Base-by-base conservation (phyloP, 2,329 filamentous ascomycete genomes). In the Epichloe coenophiala region DNA sequence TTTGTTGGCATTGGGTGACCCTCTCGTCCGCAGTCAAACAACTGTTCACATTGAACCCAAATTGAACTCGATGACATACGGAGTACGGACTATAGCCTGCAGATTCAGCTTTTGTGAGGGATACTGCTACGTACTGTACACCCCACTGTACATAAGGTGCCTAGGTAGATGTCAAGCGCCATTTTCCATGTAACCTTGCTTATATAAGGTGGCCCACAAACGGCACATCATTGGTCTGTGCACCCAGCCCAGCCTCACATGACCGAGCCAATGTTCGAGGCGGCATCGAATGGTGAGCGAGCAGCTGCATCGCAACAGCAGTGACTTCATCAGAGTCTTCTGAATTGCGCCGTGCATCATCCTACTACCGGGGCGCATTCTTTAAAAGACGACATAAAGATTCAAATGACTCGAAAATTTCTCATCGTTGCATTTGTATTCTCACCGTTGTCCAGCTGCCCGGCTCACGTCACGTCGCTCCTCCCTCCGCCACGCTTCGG, bases 181-280 rank as follows among this genome's bases (percentile, higher is more conserved):
- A 19, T 12, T 17, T 11, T 6, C 12, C 36, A 41, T 5, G 9
- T 13, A 31, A n/a, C 13, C 2, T 17, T 21, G 46, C 48, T 51
- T 51, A 51, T 42, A 21, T 51, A 51, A 51, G 35, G 15, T 36
- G 12, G 7, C 33, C 6, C 50, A 39, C 21, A 50, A 47, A 31
- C 31, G 39, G 39, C 27, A 41, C 19, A 38, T 51, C 52, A 51
- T 12, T 56, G 58, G 58, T 52, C 57, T 57, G 59, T 63, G 62
- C 63, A 50, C 17, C 17, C 17, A 45, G 38, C 17, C 17, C 17
- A 45, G 38, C 50, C 58, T 65, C 63, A 65, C 60, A 64, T 65
- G 63, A 66, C 60, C 60, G 53, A 43, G 53, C 53, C 53, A 31
- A 44, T 56, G 53, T 53, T 51, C 53, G 48, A 50, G 33, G 47